phyloP scores from a whole-genome alignment of 441 rosid species.

The Manihot esculenta region DNA sequence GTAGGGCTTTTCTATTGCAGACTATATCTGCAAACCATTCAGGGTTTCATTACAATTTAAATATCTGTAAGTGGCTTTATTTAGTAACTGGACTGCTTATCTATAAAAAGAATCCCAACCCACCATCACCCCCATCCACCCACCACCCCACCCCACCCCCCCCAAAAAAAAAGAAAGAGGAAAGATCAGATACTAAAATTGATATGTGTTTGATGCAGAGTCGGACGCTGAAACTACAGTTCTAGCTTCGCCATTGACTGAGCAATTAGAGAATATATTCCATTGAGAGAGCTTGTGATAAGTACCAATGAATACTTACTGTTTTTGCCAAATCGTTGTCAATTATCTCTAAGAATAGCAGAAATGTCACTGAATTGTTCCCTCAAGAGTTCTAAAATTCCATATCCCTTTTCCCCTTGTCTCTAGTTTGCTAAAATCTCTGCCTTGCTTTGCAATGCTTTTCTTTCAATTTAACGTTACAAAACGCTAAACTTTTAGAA shows the following conservation, averaged over 20 bases:
- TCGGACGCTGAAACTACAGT: background rate
- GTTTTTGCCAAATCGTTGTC: background rate
- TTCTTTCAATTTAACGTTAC: background rate
- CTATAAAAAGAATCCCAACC: no score
- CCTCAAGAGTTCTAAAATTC: no score
- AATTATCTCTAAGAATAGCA: no score
- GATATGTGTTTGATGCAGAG: background rate
- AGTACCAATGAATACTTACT: background rate
- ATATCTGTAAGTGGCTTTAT: no score
- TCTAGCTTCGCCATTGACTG: background rate
- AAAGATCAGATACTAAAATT: background rate
- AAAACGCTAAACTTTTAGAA: background rate
- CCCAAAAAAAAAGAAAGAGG: background rate
- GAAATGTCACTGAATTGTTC: no score
- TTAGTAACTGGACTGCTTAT: no score
- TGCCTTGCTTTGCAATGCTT: background rate
- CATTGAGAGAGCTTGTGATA: background rate
- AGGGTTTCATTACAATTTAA: no score
- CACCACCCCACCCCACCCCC: no score
- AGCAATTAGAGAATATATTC: conserved; percentile 1
- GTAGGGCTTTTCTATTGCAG: no score
- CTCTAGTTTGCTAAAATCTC: background rate
- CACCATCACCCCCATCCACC: no score
- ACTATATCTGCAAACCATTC: no score
- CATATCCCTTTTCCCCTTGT: background rate